Base-by-base conservation (phyloP, 2,329 filamentous ascomycete species). In the Orbilia oligospora region DNA sequence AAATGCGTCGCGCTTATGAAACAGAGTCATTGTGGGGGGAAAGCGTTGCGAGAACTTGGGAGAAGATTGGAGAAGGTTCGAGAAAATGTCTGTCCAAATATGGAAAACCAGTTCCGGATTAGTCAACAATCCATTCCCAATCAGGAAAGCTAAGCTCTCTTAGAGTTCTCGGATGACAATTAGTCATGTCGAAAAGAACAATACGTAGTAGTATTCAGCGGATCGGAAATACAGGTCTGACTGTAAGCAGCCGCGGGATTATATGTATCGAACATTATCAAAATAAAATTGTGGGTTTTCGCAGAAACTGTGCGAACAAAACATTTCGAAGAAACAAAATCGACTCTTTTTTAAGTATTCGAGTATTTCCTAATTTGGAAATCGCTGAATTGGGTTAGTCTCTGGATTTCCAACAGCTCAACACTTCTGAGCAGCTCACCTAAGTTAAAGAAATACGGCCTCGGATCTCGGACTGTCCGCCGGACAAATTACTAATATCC, bases 1-100 rank as follows among this genome's bases (percentile, higher is more conserved):
- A 73, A 73, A 73, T 73, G 70, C 63, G 66, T 44, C 58, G 69
- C 69, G 69, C 69, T 72, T 72, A 71, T 64, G 55, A 66, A 58
- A 55, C 53, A 27, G 14, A 49, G 56, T 53, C 41, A 58, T 9
- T 41, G 5, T 8, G 33, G 33, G 33, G 14, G 22, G 24, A 61
- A 46, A 61, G 66, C 66, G 66, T 76, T 71, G 66, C 72, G 16
- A 55, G 72, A 70, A 71, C 24, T 10, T 66, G n/a, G 66, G 48
- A 61, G 72, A 76, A 71, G 4, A n/a, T 61, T 51, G 72, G 72
- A 24, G 72, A 76, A 76, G 58, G 16, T 76, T 65, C 66, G 22
- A 66, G 72, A 76, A 76, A 24, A 9, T 36, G 33, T 36, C 48
- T 5, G 10, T 22, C 18, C 51, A 24, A 20, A 56, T 30, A 30